A percentile compares a stretch with the other conserved stretches of the same genome.
phyloP scores from a whole-genome alignment of 805 yeast genomes.

The Candida stauntonica region DNA sequence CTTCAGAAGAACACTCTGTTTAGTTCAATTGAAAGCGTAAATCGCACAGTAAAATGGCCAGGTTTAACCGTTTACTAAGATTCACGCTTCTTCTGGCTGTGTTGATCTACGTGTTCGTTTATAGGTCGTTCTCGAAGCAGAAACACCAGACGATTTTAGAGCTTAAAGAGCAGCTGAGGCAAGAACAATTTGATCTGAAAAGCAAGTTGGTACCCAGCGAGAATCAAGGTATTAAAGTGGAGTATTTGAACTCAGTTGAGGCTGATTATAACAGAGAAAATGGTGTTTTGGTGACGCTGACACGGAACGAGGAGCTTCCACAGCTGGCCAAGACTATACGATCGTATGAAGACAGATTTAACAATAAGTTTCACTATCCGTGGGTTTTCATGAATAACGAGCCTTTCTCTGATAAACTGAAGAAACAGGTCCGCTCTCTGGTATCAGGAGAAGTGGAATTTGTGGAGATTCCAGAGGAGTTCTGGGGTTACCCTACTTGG shows the following conservation, averaged over 20 bases:
- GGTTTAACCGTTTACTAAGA: constrained; percentile 16
- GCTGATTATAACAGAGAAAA: constrained; percentile 38
- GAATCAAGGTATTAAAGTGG: constrained; percentile 7
- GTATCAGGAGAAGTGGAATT: constrained; percentile 41
- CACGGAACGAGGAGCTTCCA: constrained; percentile 10
- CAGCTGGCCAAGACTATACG: constrained; percentile 56
- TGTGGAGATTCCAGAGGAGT: constrained; percentile 38
- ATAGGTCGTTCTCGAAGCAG: constrained; percentile 17
- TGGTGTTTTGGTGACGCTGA: constrained; percentile 56
- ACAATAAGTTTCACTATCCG: constrained; percentile 65
- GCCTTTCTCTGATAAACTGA: constrained; percentile 39
- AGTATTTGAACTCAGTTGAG: constrained; percentile 44
- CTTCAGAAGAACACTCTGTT: too few relatives aligned
- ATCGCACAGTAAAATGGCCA: constrained; percentile 8
- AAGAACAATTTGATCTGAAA: constrained; percentile 18
- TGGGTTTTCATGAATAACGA: constrained; percentile 67
- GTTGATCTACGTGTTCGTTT: constrained; percentile 17
- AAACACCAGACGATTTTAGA: constrained; percentile 18
- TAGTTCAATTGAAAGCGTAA: too few relatives aligned
- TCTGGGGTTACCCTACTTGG: constrained; percentile 45
- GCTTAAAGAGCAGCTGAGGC: constrained; percentile 16
- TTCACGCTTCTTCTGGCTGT: constrained; percentile 17
- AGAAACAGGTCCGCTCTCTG: constrained; percentile 25
- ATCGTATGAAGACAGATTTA: constrained; percentile 76
- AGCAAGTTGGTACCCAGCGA: constrained; percentile 10